Conservation (phyloP, 495 filamentous ascomycete species). For the Podospora didyma region DNA sequence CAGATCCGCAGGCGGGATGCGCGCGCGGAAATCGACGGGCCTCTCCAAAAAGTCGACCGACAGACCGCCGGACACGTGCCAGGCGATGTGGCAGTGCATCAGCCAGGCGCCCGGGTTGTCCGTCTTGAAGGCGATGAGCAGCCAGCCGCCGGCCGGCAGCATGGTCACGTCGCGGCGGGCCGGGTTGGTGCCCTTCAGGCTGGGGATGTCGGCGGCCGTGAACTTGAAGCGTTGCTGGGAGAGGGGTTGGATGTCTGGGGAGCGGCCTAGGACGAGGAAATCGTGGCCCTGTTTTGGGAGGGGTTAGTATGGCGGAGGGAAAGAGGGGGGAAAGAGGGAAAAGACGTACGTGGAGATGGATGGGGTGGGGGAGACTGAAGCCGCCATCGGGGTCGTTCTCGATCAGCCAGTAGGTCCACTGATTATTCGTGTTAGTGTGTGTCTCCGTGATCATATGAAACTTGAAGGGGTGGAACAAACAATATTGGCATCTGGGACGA, state of each 20-base stretch:
- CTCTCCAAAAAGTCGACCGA: slow-evolving; percentile 47
- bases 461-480: background rate
- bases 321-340: background rate
- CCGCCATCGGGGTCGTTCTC: slow-evolving; percentile 45
- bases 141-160: slow-evolving; percentile 39
- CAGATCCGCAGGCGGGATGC: slow-evolving; percentile 15
- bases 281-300: slow-evolving; percentile 57
- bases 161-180: slow-evolving; percentile 59
- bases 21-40: slow-evolving; percentile 21
- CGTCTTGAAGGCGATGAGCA: slow-evolving; percentile 51
- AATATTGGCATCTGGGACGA: slow-evolving; percentile 27
- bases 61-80: slow-evolving; percentile 49
- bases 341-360: slow-evolving; percentile 32
- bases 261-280: slow-evolving; percentile 52
- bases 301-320: slow-evolving; percentile 18
- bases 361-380: slow-evolving; percentile 40
- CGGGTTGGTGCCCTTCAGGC: slow-evolving; percentile 47
- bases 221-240: slow-evolving; percentile 28
- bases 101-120: slow-evolving; percentile 57
- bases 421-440: background rate
- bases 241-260: slow-evolving; percentile 16
- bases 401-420: slow-evolving; percentile 51
- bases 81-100: slow-evolving; percentile 57
- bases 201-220: slow-evolving; percentile 19
- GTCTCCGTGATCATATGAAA: background rate